A percentile compares a stretch with the other conserved stretches of the same genome.
Conservation (phyloP, 2,329 filamentous ascomycete genomes). For the Sporothrix humicola region DNA sequence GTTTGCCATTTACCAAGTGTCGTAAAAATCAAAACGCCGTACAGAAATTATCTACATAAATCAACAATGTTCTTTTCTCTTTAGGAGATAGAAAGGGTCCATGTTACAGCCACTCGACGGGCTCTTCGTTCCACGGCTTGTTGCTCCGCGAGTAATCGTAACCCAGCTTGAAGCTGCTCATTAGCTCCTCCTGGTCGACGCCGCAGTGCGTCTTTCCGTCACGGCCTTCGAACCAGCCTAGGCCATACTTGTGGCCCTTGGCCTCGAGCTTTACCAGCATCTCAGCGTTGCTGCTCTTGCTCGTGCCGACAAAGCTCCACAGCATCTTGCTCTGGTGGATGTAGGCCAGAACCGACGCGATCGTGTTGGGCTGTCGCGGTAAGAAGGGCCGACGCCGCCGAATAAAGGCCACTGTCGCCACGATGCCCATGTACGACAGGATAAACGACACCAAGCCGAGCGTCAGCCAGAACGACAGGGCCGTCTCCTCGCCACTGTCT, state of each 20-base stretch:
- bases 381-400: conserved; percentile 72
- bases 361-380: conserved; percentile 78
- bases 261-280: conserved; percentile 67
- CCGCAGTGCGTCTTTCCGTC: conserved; percentile 77
- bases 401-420: conserved; percentile 64
- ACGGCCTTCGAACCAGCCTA: conserved; percentile 77
- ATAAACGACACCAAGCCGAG: conserved; percentile 67
- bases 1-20: not conserved
- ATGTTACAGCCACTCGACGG: conserved; percentile 47
- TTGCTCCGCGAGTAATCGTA: conserved; percentile 56
- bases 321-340: conserved; percentile 84
- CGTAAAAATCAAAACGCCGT: conserved; percentile 16
- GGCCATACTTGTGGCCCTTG: conserved; percentile 62
- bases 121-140: conserved; percentile 55
- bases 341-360: conserved; percentile 75
- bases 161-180: conserved; percentile 69
- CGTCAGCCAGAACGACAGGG: conserved; percentile 69
- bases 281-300: conserved; percentile 63
- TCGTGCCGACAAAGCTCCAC: conserved; percentile 73
- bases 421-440: conserved; percentile 66
- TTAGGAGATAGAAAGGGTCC: not conserved
- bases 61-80: not conserved
- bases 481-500: conserved; percentile 64
- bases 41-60: not conserved
- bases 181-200: conserved; percentile 76